These are phyloP conservation scores for Hanseniaspora sp. DNA, from an alignment of 1,139 yeast species.

Conservation along the genomic window DNA sequence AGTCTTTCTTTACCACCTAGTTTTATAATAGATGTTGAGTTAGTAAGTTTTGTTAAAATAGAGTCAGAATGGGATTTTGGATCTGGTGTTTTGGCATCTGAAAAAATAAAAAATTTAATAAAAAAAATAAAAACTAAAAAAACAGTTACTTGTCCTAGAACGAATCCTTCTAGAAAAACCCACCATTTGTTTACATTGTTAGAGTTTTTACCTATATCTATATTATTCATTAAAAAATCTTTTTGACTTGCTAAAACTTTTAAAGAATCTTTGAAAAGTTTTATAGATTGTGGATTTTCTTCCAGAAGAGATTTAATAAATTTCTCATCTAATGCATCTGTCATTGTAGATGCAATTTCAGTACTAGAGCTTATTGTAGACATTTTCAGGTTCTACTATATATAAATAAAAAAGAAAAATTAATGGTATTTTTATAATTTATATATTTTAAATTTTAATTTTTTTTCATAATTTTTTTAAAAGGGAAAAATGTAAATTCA, in stretches of 20 bases:
- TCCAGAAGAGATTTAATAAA: conserved; percentile 8
- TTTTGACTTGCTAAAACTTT: neutral
- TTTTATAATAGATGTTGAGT: conserved; percentile 24
- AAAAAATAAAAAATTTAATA: conserved; percentile 78
- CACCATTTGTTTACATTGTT: conserved; percentile 28
- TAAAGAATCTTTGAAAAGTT: conserved; percentile 3
- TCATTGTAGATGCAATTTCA: neutral
- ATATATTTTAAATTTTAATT: no score
- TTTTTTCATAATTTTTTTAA: no score
- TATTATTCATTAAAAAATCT: neutral
- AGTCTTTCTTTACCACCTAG: conserved; percentile 26
- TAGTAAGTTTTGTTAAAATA: conserved; percentile 27
- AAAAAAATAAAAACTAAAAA: conserved; percentile 62
- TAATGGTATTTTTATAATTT: no score
- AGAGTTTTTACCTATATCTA: neutral
- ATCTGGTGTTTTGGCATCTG: conserved; percentile 37
- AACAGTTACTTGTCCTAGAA: conserved; percentile 76
- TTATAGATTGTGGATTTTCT: conserved; percentile 6
- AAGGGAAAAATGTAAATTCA: no score
- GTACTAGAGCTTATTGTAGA: neutral
- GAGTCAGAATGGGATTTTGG: conserved; percentile 20
- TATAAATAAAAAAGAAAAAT: no score
- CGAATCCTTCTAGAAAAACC: conserved; percentile 69
- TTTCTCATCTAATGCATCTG: neutral
- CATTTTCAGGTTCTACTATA: neutral